phyloP scores from a whole-genome alignment of 805 yeast genomes.

The Cyberlindnera euphorbiae region DNA sequence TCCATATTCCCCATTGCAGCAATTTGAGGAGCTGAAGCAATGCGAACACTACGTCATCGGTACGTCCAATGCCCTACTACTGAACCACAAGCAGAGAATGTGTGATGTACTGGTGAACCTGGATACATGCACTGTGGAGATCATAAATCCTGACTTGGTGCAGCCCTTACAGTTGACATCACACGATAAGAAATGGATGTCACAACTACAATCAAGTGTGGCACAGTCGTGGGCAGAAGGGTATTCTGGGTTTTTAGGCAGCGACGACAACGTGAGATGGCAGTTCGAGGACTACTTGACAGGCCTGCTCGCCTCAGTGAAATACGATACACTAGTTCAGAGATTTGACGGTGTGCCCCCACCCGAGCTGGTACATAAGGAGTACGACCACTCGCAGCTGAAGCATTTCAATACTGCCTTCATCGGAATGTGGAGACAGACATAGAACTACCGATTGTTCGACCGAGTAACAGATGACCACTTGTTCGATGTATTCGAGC shows the following conservation, averaged over 20 bases:
- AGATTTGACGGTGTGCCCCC: conserved; percentile 34
- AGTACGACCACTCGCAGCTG: conserved; percentile 30
- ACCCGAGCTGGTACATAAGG: conserved; percentile 25
- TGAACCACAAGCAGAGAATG: conserved; percentile 54
- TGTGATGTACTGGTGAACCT: conserved; percentile 73
- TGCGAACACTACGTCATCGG: conserved; percentile 74
- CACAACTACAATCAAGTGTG: conserved; percentile 42
- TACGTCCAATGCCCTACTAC: conserved; percentile 76
- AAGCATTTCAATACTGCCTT: conserved; percentile 41
- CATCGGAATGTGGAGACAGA: conserved; percentile 47
- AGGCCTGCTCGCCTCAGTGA: conserved; percentile 66
- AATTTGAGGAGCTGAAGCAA: conserved; percentile 64
- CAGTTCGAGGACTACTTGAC: conserved; percentile 88
- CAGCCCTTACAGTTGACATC: conserved; percentile 43
- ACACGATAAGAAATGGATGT: conserved; percentile 75
- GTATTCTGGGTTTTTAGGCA: conserved; percentile 54
- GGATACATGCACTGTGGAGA: conserved; percentile 46
- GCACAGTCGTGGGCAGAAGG: conserved; percentile 31
- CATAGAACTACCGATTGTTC: conserved; percentile 53
- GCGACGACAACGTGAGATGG: conserved; percentile 84
- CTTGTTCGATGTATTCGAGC: conserved; percentile 56
- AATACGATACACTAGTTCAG: conserved; percentile 56
- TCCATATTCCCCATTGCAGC: conserved; percentile 94
- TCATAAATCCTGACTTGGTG: conserved; percentile 39
- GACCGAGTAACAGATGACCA: conserved; percentile 60